Base-by-base conservation (phyloP, 495 filamentous ascomycete species). In the Penicillium alfredii region DNA sequence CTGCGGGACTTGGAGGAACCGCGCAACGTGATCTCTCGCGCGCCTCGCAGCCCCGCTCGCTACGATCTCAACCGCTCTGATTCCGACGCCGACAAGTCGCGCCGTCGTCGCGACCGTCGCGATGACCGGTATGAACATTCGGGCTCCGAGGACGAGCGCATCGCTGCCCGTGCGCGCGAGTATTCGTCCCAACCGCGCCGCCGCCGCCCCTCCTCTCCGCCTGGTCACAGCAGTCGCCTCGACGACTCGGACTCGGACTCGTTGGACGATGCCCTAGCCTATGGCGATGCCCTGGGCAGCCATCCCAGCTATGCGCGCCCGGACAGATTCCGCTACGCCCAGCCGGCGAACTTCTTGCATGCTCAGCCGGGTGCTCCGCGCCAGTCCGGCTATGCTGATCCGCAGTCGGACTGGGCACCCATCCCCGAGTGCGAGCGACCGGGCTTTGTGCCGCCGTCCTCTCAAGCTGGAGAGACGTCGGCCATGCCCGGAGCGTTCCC, bases 301-400 rank as follows among this genome's bases (percentile, higher is more conserved):
- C 59, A 69, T 38, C 53, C 67, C 2, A 65, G 64, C 30, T 80
- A 81, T 56, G 64, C 65, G 11, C 59, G 66, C 42, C 66, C 72
- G 0, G 60, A 61, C 17, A 61, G 55, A 25, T 78, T 63, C 45
- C 64, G 71, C 30, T 77, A 81, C 39, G 62, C 68, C 10, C 60
- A 61, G 42, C 55, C 66, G 0, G 39, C 51, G 35, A 62, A 71
- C 6, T 45, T 42, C 30, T 32, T 27, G 1, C 50, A 49, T 9
- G 14, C 47, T 8, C 57, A 61, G 23, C 46, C 58, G 2, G 43
- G 44, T 11, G 40, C 44, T 10, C 31, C 25, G 15, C 38, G 35
- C 22, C 36, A 54, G 36, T 38, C 49, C 19, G 21, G 44, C 9
- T 41, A 53, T 4, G 32, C 53, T 0, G 33, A 44, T 9, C 10